phyloP scores from a whole-genome alignment of 2,329 filamentous ascomycete genomes.

The Diaporthe amygdali region DNA sequence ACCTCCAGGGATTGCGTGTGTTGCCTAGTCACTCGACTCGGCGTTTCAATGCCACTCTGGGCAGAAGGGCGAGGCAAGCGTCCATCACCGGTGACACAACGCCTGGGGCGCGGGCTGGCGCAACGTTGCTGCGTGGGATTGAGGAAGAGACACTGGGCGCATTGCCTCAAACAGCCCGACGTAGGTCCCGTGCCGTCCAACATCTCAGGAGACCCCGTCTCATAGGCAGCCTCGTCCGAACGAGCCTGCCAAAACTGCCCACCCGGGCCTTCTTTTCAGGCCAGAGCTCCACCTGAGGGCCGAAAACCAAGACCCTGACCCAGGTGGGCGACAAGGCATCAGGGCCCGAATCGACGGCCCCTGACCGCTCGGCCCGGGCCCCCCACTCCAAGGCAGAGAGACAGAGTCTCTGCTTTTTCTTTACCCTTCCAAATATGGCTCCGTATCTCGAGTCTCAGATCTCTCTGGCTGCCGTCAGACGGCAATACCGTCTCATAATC shows the following conservation, averaged over 20 bases:
- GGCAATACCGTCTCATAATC: background rate
- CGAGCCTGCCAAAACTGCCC: background rate
- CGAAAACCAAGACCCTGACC: background rate
- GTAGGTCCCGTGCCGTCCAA: background rate
- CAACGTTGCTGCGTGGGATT: slow-evolving; percentile 2
- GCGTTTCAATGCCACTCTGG: background rate
- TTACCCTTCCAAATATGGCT: background rate
- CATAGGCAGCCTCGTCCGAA: background rate
- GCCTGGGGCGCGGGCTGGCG: background rate
- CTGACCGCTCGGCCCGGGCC: background rate
- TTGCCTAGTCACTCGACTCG: slow-evolving; percentile 11
- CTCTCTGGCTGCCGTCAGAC: background rate
- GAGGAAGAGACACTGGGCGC: background rate
- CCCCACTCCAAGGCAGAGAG: background rate
- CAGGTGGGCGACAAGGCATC: background rate
- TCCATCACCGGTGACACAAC: background rate
- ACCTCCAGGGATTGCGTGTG: background rate
- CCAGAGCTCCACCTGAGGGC: background rate
- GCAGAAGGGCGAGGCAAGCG: background rate
- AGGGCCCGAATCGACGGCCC: background rate
- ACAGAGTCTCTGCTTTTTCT: background rate
- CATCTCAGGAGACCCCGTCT: background rate
- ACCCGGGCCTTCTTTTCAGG: background rate
- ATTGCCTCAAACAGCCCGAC: background rate
- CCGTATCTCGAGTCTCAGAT: background rate